phyloP scores from a whole-genome alignment of 1,139 yeast species.

The Suhomyces anneliseae region DNA sequence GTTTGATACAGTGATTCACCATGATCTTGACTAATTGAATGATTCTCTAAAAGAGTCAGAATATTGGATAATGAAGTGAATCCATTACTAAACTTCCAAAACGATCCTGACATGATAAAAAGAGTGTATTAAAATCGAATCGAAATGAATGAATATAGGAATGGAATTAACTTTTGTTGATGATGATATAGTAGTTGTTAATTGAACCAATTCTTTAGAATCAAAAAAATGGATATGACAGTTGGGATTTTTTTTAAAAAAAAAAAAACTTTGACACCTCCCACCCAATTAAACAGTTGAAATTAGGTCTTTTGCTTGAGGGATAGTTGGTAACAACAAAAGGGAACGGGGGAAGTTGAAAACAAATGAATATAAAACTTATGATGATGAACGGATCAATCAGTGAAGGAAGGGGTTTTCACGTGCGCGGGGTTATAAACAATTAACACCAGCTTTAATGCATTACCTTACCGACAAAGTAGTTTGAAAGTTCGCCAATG shows the following conservation, averaged over 20 bases:
- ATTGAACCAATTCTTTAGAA: too few species aligned
- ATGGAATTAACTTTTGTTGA: too few species aligned
- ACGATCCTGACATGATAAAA: slow-evolving; percentile 65
- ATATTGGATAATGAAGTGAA: slow-evolving; percentile 75
- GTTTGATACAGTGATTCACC: slow-evolving; percentile 21
- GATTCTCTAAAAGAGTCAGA: slow-evolving; percentile 66
- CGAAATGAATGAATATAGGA: too few species aligned
- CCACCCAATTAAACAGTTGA: too few species aligned
- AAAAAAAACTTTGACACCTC: too few species aligned
- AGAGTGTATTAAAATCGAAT: too few species aligned
- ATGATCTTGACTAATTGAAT: slow-evolving; percentile 32
- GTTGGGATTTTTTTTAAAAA: too few species aligned
- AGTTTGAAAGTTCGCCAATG: background rate
- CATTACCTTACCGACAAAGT: background rate
- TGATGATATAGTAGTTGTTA: too few species aligned
- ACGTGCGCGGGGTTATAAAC: background rate
- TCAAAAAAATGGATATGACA: too few species aligned
- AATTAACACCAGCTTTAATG: background rate
- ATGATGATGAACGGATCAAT: background rate
- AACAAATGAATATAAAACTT: too few species aligned
- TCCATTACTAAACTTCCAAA: slow-evolving; percentile 91
- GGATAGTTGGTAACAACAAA: too few species aligned
- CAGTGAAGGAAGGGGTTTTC: background rate
- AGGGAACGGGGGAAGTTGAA: background rate
- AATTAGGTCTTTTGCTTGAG: too few species aligned